A percentile compares a stretch with the other conserved stretches of the same genome.
Evolutionary conservation across 2,329 filamentous ascomycete species (phyloP).

Genomic region (Zopfia rhizophila): DNA sequence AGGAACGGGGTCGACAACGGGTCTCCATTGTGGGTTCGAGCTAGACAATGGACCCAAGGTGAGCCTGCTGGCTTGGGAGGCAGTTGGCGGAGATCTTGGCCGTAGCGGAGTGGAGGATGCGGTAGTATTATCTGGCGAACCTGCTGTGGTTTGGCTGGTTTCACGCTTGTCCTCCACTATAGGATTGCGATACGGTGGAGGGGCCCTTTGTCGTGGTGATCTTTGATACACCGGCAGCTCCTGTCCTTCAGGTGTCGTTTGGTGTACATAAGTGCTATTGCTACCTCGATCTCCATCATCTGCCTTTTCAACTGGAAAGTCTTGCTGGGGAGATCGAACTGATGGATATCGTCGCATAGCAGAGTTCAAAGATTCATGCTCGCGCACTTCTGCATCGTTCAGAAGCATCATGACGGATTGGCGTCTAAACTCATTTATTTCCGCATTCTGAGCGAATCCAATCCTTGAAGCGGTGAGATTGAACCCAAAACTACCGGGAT

Average conservation of each 20-base stretch:
- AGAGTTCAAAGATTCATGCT: conserved; percentile 9
- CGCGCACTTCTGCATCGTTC: conserved; percentile 14
- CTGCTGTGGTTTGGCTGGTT: neutral
- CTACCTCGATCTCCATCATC: conserved; percentile 5
- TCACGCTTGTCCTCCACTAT: too few relatives aligned
- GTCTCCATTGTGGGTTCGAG: conserved; percentile 3
- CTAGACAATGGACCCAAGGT: conserved; percentile 1
- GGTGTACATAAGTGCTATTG: too few relatives aligned
- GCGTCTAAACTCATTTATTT: conserved; percentile 5
- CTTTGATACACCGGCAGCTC: conserved; percentile 8
- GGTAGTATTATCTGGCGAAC: neutral
- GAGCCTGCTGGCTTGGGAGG: conserved; percentile 4
- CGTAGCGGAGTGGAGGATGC: too few relatives aligned
- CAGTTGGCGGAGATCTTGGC: too few relatives aligned
- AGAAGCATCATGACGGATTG: conserved; percentile 11
- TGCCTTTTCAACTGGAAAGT: conserved; percentile 8
- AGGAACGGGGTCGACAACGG: conserved; percentile 1
- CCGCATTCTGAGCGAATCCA: conserved; percentile 14
- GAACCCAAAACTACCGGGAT: conserved; percentile 18
- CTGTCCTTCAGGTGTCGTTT: conserved; percentile 7
- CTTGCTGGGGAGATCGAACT: conserved; percentile 5
- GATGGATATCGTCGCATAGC: neutral
- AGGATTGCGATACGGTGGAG: neutral
- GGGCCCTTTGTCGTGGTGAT: conserved; percentile 1
- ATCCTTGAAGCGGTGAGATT: conserved; percentile 14